Percentiles rank a stretch among this genome's conserved stretches.
Evolutionary conservation across 1,284 basidiomycete species (phyloP).

Genomic region (Fomitopsis pinicola): DNA sequence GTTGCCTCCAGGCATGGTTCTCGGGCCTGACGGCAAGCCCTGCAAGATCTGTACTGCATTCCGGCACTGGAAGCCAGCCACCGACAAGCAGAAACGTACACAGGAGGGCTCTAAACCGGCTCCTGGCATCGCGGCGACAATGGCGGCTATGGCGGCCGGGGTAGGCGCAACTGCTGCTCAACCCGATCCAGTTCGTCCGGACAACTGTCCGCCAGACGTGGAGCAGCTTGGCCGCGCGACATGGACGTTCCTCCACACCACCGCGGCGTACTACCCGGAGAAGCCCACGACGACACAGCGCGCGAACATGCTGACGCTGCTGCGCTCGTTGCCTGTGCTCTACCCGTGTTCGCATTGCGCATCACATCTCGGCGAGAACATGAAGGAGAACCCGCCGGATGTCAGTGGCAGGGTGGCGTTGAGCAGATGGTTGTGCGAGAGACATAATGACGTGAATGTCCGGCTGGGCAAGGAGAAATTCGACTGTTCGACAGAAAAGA

Average conservation of each 20-base stretch:
- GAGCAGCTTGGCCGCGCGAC: slow-evolving; percentile 86
- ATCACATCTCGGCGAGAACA: slow-evolving; percentile 69
- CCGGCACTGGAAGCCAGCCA: slow-evolving; percentile 61
- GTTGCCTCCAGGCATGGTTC: slow-evolving; percentile 73
- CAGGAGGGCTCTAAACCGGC: neutral
- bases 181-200: slow-evolving; percentile 38
- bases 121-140: slow-evolving; percentile 27
- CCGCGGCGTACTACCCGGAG: slow-evolving; percentile 91
- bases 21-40: slow-evolving; percentile 90
- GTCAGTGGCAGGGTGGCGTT: slow-evolving; percentile 64
- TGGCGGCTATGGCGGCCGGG: slow-evolving; percentile 37
- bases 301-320: slow-evolving; percentile 75
- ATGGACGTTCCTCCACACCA: slow-evolving; percentile 94
- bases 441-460: slow-evolving; percentile 89
- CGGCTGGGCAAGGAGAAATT: slow-evolving; percentile 81
- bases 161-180: slow-evolving; percentile 30
- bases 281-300: slow-evolving; percentile 68
- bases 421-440: slow-evolving; percentile 84
- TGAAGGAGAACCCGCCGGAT: slow-evolving; percentile 67
- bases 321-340: slow-evolving; percentile 72
- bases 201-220: slow-evolving; percentile 83
- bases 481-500: slow-evolving; percentile 64
- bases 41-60: slow-evolving; percentile 89
- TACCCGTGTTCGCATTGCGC: slow-evolving; percentile 90
- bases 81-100: slow-evolving; percentile 21